Base-by-base conservation (phyloP, 805 yeast genomes). In the Starmerella gropengiesseri region DNA sequence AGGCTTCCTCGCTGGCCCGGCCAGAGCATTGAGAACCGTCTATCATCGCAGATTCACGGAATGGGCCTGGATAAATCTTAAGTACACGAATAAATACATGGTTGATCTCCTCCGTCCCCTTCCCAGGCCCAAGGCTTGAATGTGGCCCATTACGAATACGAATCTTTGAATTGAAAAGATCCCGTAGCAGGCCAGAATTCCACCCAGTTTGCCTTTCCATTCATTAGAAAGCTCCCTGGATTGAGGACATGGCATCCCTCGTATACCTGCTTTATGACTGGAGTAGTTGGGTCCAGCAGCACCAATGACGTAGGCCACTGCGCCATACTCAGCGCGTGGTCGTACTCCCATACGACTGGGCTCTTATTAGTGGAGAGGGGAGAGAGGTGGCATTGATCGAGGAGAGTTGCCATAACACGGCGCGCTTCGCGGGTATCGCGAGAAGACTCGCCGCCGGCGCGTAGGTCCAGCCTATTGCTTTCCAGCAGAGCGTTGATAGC, bases 311-410 rank as follows among this genome's bases (percentile, higher is more conserved):
- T 71, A 0, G 98, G 98, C 33, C 86, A 63, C 1, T 96, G 97
- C 34, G 78, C 73, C 40, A 91, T 59, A 18, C 79, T 68, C 48
- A 89, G 64, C 5, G 75, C 64, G 50, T 77, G 77, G 56, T 84
- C 94, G 53, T 73, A 72, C 45, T 77, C 78, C 66, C 93, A 74
- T 17, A 74, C 64, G 1, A 83, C 67, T 0, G 93, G 81, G 47
- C 83, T 71, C 21, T 74, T 62, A 18, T 67, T 61, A 16, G 66
- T 60, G 2, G 76, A 63, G 55, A 87, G 85, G 11, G 98, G 98
- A 25, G 91, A 81, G 35, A 91, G 59, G 55, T 76, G 81, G 1
- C 91, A 91, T 61, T 91, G 99, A 55, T 84, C 94, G 11, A 91
- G 60, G 0, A 91, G 47, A 0, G 96, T 86, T 49, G 81, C 78